Conservation (phyloP, 108 stramenopile genomes). For the Aurantiochytrium sp. region DNA sequence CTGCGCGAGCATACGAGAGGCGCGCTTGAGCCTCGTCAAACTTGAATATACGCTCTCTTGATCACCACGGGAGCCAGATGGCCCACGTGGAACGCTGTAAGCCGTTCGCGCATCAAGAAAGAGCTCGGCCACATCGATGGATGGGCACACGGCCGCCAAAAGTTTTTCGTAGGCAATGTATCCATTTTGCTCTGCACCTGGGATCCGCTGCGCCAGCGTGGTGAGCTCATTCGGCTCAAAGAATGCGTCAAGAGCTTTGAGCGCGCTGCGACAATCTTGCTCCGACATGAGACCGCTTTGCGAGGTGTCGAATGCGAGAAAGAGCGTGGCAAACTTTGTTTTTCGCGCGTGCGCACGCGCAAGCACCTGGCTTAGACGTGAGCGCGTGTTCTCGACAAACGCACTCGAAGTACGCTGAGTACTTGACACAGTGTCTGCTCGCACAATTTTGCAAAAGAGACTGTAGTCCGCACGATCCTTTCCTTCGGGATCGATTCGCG, state of each 20-base stretch:
- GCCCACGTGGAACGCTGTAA: too few relatives aligned
- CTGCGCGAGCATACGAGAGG: neutral
- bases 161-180: neutral
- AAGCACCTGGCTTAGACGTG: neutral
- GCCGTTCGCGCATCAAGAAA: neutral
- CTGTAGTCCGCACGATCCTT: neutral
- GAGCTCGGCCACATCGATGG: neutral
- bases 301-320: neutral
- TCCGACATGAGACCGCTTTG: neutral
- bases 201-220: neutral
- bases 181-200: neutral
- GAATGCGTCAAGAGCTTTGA: neutral
- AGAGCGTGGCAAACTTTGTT: neutral
- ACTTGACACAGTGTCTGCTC: neutral
- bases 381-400: neutral
- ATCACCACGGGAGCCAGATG: neutral
- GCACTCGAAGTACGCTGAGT: neutral
- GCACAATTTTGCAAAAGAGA: neutral
- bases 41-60: neutral
- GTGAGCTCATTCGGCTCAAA: neutral
- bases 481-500: neutral
- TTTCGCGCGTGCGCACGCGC: neutral
- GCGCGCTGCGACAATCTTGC: neutral
- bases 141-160: neutral
- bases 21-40: neutral